These are phyloP conservation scores for Paramecium sonneborni DNA, from an alignment of 73 alveolate genomes.

Conservation along the genomic window DNA sequence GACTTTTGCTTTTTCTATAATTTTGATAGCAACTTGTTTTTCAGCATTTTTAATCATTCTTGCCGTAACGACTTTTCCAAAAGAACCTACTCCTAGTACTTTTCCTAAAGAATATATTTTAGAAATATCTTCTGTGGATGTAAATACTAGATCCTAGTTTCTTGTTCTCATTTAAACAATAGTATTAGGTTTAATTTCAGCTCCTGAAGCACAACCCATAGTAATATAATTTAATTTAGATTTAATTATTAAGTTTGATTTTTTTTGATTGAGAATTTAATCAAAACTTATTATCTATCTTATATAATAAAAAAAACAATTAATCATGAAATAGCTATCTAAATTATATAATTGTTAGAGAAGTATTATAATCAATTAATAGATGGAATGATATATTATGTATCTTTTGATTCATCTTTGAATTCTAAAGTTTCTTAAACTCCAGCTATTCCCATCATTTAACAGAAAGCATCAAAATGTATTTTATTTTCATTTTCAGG, in stretches of 20 bases:
- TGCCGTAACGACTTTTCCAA: slow-evolving; percentile 64
- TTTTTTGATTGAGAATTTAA: neutral
- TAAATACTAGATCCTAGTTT: slow-evolving; percentile 8
- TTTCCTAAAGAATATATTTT: slow-evolving; percentile 28
- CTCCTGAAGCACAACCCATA: slow-evolving; percentile 25
- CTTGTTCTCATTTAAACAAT: neutral
- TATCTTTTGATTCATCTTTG: neutral
- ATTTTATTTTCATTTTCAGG: slow-evolving; percentile 64
- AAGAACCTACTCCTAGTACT: slow-evolving; percentile 67
- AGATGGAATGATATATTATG: neutral
- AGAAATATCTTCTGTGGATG: slow-evolving; percentile 46
- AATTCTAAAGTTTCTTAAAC: neutral
- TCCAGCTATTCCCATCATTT: slow-evolving; percentile 45
- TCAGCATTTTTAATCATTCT: slow-evolving; percentile 45
- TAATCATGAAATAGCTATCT: neutral
- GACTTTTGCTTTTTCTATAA: slow-evolving; percentile 53
- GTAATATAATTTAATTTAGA: neutral
- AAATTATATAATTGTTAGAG: neutral
- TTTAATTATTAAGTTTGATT: neutral
- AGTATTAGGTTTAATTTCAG: neutral
- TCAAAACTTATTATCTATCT: neutral
- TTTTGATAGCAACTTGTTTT: slow-evolving; percentile 62
- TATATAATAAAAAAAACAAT: neutral
- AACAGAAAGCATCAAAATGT: slow-evolving; percentile 60
- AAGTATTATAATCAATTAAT: neutral